Evolutionary conservation across 352 stramenopile species (phyloP).

Genomic region (Phytophthora crassamura): DNA sequence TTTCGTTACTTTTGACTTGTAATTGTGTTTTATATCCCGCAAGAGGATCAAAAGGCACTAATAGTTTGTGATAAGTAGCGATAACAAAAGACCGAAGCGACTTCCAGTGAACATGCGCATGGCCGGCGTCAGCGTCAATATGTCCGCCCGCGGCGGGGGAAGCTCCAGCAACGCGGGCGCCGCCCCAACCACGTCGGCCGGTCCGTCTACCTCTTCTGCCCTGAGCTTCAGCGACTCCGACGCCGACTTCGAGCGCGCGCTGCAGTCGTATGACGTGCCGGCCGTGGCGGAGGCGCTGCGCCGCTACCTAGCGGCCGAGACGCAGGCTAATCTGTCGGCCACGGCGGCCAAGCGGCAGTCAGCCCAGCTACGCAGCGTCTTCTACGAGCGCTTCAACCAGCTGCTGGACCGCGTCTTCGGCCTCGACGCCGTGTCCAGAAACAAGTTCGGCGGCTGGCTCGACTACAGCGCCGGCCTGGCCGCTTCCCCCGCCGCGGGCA

Average conservation of each 20-base stretch:
- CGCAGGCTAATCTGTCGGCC: slow-evolving; percentile 65
- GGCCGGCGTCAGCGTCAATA: too few relatives aligned
- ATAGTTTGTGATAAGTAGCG: too few relatives aligned
- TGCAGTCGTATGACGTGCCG: slow-evolving; percentile 74
- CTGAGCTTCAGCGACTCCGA: slow-evolving; percentile 69
- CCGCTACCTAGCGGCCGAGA: slow-evolving; percentile 72
- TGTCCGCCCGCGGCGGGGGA: too few relatives aligned
- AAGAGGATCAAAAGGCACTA: too few relatives aligned
- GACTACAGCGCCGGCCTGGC: slow-evolving; percentile 75
- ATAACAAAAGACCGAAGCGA: too few relatives aligned
- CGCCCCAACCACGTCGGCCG: too few relatives aligned
- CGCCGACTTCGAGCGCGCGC: slow-evolving; percentile 70
- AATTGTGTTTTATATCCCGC: too few relatives aligned
- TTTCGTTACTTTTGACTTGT: too few relatives aligned
- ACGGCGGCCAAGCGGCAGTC: slow-evolving; percentile 73
- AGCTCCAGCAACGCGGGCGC: too few relatives aligned
- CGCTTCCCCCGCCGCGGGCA: slow-evolving; percentile 18
- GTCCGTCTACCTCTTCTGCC: slow-evolving; percentile 6
- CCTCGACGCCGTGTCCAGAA: slow-evolving; percentile 74
- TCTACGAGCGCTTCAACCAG: slow-evolving; percentile 90
- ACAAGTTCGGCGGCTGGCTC: slow-evolving; percentile 85
- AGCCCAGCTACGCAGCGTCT: slow-evolving; percentile 79
- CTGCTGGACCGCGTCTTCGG: slow-evolving; percentile 83
- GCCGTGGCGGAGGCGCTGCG: slow-evolving; percentile 64
- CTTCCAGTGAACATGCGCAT: too few relatives aligned